Conservation (phyloP, 352 stramenopile genomes). For the Pythium brassicae region DNA sequence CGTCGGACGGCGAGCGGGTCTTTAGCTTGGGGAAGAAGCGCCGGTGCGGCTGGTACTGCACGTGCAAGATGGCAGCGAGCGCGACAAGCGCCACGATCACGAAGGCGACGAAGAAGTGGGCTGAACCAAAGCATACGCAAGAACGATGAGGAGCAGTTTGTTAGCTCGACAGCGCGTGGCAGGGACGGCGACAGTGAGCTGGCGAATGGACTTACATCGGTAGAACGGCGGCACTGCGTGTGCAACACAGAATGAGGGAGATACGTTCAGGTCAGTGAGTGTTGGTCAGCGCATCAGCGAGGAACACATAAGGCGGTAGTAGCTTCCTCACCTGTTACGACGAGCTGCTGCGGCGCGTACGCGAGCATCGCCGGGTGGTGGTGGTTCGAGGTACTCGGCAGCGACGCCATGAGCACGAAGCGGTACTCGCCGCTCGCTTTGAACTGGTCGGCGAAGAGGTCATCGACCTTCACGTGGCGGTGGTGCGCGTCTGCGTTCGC, state of each 20-base stretch:
- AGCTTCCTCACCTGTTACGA: slow-evolving; percentile 14
- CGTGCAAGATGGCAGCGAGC: slow-evolving; percentile 12
- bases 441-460: slow-evolving; percentile 27
- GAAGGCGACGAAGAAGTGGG: slow-evolving; percentile 21
- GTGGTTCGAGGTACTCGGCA: slow-evolving; percentile 21
- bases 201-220: slow-evolving; percentile 3
- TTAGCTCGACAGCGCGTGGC: background rate
- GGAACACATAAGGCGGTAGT: background rate
- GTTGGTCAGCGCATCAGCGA: background rate
- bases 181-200: background rate
- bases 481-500: background rate
- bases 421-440: slow-evolving; percentile 22
- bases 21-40: slow-evolving; percentile 8
- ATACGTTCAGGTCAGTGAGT: background rate
- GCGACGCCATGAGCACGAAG: slow-evolving; percentile 26
- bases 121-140: slow-evolving; percentile 5
- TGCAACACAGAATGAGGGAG: background rate
- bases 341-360: slow-evolving; percentile 21
- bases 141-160: background rate
- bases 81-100: slow-evolving; percentile 12
- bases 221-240: slow-evolving; percentile 15
- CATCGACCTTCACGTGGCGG: slow-evolving; percentile 14
- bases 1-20: slow-evolving; percentile 3
- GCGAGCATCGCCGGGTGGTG: slow-evolving; percentile 21
- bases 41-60: slow-evolving; percentile 16